Conservation (phyloP, 768 basidiomycete species). For the Piloderma croceum region DNA sequence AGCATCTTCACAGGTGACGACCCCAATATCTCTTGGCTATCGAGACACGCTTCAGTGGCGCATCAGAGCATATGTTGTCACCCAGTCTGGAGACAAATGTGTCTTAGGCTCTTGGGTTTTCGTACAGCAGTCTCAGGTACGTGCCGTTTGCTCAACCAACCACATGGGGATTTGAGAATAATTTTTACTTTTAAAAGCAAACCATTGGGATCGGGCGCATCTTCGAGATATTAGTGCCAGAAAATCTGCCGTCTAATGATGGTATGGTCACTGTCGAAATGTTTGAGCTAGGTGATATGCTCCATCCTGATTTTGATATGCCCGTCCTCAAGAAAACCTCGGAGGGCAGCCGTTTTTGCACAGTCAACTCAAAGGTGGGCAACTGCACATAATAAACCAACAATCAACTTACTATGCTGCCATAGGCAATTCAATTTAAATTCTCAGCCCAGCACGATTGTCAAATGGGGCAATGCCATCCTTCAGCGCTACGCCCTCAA, state of each 20-base stretch:
- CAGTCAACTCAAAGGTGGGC: background rate
- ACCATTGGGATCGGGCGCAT: too few relatives aligned
- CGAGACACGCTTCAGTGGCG: background rate
- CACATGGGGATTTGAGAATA: too few relatives aligned
- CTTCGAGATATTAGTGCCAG: too few relatives aligned
- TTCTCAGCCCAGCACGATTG: constrained; percentile 18
- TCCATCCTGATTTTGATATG: constrained; percentile 4
- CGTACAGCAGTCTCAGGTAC: background rate
- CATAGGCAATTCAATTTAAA: constrained; percentile 3
- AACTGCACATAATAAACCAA: background rate
- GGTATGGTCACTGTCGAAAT: background rate
- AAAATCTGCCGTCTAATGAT: too few relatives aligned
- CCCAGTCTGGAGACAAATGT: background rate
- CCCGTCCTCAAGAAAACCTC: background rate
- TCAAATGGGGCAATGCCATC: constrained; percentile 3
- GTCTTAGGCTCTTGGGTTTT: background rate
- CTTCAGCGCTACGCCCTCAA: background rate
- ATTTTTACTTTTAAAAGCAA: too few relatives aligned
- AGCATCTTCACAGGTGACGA: background rate
- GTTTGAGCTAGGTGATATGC: constrained; percentile 3
- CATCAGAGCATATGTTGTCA: background rate
- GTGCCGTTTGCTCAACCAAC: too few relatives aligned
- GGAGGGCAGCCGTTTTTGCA: background rate
- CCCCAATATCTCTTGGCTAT: too few relatives aligned
- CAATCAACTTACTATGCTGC: background rate